A percentile compares a stretch with the other conserved stretches of the same genome.
These are phyloP conservation scores for Zygoascus hellenicus DNA, from an alignment of 1,139 yeast species.

Conservation along the genomic window DNA sequence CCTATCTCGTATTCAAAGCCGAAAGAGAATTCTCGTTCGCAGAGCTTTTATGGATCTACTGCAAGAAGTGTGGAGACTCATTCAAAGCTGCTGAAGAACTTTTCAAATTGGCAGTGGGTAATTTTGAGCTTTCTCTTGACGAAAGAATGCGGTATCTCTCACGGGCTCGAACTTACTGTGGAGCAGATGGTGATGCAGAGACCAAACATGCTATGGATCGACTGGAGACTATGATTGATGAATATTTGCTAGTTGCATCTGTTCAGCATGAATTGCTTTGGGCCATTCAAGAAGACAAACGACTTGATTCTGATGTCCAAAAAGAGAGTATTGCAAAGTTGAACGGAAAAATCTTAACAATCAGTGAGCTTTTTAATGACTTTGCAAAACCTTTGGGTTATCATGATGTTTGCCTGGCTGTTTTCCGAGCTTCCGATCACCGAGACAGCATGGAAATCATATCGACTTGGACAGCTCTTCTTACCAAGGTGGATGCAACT, in stretches of 20 bases:
- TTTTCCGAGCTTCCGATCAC: slow-evolving; percentile 74
- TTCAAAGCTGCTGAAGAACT: slow-evolving; percentile 80
- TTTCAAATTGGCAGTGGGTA: slow-evolving; percentile 61
- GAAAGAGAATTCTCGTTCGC: slow-evolving; percentile 64
- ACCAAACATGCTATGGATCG: slow-evolving; percentile 66
- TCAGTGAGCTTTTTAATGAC: slow-evolving; percentile 77
- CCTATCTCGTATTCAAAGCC: slow-evolving; percentile 72
- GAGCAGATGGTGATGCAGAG: slow-evolving; percentile 74
- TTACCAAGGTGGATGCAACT: slow-evolving; percentile 22
- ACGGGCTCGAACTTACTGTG: slow-evolving; percentile 89
- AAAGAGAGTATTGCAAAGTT: slow-evolving; percentile 48
- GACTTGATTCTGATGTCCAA: slow-evolving; percentile 44
- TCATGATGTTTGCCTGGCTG: slow-evolving; percentile 69
- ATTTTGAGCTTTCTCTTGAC: slow-evolving; percentile 56
- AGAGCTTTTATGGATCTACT: slow-evolving; percentile 81
- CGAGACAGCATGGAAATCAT: slow-evolving; percentile 36
- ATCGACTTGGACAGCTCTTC: slow-evolving; percentile 35
- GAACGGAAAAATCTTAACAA: slow-evolving; percentile 58
- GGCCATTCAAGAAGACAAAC: slow-evolving; percentile 52
- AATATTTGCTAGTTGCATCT: slow-evolving; percentile 79
- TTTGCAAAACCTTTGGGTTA: slow-evolving; percentile 87
- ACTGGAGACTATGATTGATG: slow-evolving; percentile 64
- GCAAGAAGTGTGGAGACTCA: slow-evolving; percentile 74
- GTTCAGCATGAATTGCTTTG: slow-evolving; percentile 77
- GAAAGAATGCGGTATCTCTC: slow-evolving; percentile 85